Conservation (phyloP, 2,329 filamentous ascomycete species). For the Pyricularia sp. region DNA sequence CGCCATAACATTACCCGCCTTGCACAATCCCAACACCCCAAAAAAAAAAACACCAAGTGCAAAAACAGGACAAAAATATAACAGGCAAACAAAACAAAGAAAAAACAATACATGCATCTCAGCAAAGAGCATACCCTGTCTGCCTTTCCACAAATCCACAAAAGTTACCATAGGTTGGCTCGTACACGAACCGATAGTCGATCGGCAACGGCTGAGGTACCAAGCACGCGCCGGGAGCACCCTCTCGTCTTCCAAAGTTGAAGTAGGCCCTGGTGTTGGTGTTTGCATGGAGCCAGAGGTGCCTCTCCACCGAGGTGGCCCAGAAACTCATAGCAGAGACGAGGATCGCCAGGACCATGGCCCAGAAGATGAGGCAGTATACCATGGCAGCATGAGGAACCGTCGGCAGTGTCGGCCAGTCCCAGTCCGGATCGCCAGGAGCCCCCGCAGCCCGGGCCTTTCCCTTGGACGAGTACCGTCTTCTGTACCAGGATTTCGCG, state of each 20-base stretch:
- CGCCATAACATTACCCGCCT: neutral
- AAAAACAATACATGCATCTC: neutral
- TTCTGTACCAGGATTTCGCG: neutral
- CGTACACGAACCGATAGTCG: constrained; percentile 1
- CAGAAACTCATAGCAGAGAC: neutral
- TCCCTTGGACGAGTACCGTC: neutral
- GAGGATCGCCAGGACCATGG: neutral
- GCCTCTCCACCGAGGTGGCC: neutral
- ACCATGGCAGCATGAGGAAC: neutral
- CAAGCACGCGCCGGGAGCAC: neutral
- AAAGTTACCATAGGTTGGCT: neutral
- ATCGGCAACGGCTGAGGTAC: neutral
- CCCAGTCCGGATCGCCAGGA: neutral
- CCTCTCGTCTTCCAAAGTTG: neutral
- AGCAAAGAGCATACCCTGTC: neutral
- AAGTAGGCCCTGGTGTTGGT: constrained; percentile 4
- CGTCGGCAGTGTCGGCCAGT: neutral
- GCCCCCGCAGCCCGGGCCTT: neutral
- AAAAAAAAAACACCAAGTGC: neutral
- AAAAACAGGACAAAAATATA: neutral
- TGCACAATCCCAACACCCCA: neutral
- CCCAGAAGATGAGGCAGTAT: neutral
- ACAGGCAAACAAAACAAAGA: neutral
- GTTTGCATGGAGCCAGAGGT: constrained; percentile 1
- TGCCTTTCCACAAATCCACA: neutral